Evolutionary conservation across 2,329 filamentous ascomycete genomes (phyloP).

Genomic region (Aspergillus vadensis): DNA sequence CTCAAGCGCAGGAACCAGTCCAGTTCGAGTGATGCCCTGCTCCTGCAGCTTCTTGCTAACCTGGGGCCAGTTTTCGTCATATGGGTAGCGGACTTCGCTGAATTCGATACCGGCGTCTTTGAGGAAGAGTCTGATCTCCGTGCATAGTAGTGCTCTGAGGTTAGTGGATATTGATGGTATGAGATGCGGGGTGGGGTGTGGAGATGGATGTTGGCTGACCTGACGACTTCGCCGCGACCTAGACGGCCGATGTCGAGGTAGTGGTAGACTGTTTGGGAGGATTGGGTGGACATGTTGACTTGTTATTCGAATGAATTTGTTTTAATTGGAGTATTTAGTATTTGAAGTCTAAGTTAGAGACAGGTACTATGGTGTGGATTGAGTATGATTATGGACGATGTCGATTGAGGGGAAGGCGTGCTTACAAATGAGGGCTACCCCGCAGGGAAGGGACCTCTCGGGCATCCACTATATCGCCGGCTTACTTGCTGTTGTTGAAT

Average conservation of each 20-base stretch:
- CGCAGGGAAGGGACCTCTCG: no score
- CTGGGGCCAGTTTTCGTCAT: constrained; percentile 30
- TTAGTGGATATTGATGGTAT: not conserved
- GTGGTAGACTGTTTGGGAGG: constrained; percentile 10
- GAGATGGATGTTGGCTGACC: constrained; percentile 16
- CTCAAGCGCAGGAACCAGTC: constrained; percentile 39
- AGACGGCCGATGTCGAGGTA: constrained; percentile 32
- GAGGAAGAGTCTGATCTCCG: constrained; percentile 28
- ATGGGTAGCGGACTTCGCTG: constrained; percentile 32
- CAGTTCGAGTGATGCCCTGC: constrained; percentile 32
- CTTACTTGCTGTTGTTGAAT: no score
- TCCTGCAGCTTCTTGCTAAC: constrained; percentile 31
- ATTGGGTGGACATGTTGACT: not conserved
- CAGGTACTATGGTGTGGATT: no score
- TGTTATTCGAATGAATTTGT: no score
- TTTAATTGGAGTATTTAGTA: no score
- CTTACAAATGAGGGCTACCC: no score
- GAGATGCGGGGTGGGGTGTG: not conserved
- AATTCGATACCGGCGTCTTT: constrained; percentile 32
- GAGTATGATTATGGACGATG: no score
- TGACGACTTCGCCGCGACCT: constrained; percentile 33
- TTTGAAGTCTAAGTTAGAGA: no score
- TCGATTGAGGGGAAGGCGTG: no score
- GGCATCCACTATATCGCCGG: no score
- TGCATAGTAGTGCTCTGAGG: no score